Evolutionary conservation across 768 basidiomycete species (phyloP).

Genomic region (Agrocybe praecox): DNA sequence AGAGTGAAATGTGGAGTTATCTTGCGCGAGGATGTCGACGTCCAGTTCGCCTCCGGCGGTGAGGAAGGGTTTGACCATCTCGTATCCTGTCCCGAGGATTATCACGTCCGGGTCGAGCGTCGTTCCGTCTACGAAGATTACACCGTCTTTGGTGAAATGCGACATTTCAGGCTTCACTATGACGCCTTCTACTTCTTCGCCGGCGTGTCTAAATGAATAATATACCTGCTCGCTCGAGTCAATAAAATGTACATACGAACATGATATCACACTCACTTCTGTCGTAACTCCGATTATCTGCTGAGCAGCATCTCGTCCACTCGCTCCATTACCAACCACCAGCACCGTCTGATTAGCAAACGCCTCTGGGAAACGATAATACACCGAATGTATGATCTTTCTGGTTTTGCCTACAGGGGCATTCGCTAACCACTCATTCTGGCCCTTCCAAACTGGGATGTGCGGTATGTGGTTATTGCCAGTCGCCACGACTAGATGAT

Average conservation of each 20-base stretch:
- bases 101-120: conserved; percentile 44
- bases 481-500: conserved; percentile 59
- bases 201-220: conserved; percentile 32
- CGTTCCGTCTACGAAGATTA: conserved; percentile 53
- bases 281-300: conserved; percentile 42
- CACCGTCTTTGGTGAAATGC: conserved; percentile 43
- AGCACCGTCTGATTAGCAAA: conserved; percentile 47
- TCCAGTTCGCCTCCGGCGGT: conserved; percentile 30
- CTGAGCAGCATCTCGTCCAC: conserved; percentile 47
- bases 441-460: conserved; percentile 45
- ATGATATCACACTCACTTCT: conserved; percentile 34
- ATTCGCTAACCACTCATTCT: conserved; percentile 48
- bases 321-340: conserved; percentile 47
- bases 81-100: conserved; percentile 59
- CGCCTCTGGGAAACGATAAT: conserved; percentile 47
- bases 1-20: conserved; percentile 21
- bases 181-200: conserved; percentile 24
- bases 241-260: background rate
- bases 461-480: conserved; percentile 59
- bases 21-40: conserved; percentile 27
- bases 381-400: conserved; percentile 53
- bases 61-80: conserved; percentile 51
- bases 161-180: conserved; percentile 46
- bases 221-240: conserved; percentile 21
- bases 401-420: conserved; percentile 22